Percentiles rank a stretch among this genome's conserved stretches.
These are phyloP conservation scores for Fremontodendron californicum DNA, from an alignment of 345 rosid species.

Conservation along the genomic window DNA sequence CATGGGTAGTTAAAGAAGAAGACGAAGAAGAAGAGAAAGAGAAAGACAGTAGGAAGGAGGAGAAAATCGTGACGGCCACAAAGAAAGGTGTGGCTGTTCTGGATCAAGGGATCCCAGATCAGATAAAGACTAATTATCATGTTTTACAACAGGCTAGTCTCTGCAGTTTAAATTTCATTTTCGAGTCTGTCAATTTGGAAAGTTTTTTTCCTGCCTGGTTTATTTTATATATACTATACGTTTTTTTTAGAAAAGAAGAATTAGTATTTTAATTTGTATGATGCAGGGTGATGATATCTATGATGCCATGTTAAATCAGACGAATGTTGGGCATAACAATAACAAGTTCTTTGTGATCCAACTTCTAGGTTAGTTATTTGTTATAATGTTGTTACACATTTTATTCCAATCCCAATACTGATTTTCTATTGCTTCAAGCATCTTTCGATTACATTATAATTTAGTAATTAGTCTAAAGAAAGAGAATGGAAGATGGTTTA, in stretches of 20 bases:
- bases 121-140: constrained; percentile 68
- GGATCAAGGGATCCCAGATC: constrained; percentile 75
- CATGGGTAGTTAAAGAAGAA: constrained; percentile 28
- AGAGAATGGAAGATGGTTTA: neutral
- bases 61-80: constrained; percentile 58
- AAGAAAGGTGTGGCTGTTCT: constrained; percentile 83
- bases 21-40: constrained; percentile 37
- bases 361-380: constrained; percentile 56
- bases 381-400: neutral
- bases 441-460: neutral
- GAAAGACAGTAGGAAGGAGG: constrained; percentile 28
- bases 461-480: neutral
- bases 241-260: neutral
- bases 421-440: neutral
- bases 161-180: neutral
- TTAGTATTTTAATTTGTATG: neutral
- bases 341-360: constrained; percentile 83
- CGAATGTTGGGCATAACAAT: constrained; percentile 67
- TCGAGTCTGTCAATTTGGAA: neutral
- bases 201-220: neutral
- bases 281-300: constrained; percentile 71
- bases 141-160: constrained; percentile 56
- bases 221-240: neutral
- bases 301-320: constrained; percentile 86
- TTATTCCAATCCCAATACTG: neutral